Evolutionary conservation across 2,329 filamentous ascomycete species (phyloP).

Genomic region (Colletotrichum sp.): DNA sequence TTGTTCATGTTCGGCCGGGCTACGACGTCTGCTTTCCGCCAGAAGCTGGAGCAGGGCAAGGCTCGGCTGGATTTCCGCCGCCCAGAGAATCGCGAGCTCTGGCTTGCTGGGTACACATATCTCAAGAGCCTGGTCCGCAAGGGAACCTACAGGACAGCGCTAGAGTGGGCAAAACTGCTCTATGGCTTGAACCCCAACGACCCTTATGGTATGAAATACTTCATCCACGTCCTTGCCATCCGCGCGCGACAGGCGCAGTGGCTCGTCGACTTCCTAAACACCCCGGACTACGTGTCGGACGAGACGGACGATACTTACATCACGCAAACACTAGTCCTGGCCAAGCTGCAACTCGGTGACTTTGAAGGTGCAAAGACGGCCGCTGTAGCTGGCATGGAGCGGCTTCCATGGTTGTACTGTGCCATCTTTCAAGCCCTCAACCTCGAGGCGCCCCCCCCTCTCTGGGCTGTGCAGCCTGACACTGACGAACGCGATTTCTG

Average conservation of each 20-base stretch:
- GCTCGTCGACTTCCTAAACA: constrained; percentile 71
- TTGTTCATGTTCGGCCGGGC: constrained; percentile 94
- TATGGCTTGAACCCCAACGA: constrained; percentile 77
- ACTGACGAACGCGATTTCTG: constrained; percentile 68
- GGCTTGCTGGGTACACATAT: constrained; percentile 88
- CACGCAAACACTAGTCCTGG: constrained; percentile 76
- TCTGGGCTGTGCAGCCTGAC: constrained; percentile 80
- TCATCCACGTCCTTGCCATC: constrained; percentile 85
- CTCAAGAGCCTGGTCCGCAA: constrained; percentile 84
- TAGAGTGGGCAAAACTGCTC: constrained; percentile 91
- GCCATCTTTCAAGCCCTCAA: constrained; percentile 81
- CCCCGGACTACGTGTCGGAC: constrained; percentile 42
- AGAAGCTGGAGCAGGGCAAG: constrained; percentile 75
- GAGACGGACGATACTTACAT: constrained; percentile 66
- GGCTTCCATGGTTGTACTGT: constrained; percentile 84
- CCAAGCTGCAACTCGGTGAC: constrained; percentile 71
- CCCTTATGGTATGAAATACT: constrained; percentile 80
- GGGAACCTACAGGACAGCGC: constrained; percentile 90
- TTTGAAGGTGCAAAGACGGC: constrained; percentile 66
- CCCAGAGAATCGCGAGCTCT: constrained; percentile 90
- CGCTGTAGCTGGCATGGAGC: constrained; percentile 70
- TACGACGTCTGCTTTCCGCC: constrained; percentile 80
- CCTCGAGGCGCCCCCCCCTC: constrained; percentile 75
- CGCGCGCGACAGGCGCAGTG: constrained; percentile 77
- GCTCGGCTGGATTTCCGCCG: constrained; percentile 81